Conservation (phyloP, 2,329 filamentous ascomycete genomes). For the Verticillium klebahnii region DNA sequence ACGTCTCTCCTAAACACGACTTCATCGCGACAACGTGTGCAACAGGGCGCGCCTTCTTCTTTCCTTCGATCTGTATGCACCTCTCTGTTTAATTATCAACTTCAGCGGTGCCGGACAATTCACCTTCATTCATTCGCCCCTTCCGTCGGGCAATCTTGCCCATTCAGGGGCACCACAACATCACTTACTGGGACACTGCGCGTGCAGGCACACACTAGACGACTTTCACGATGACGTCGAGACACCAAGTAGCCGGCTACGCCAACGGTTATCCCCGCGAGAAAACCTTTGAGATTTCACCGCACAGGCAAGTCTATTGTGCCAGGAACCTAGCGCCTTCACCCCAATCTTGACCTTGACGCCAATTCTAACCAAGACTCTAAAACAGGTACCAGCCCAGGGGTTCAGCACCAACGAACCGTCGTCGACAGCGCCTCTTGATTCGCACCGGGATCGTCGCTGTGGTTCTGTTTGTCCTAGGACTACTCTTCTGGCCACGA, state of each 20-base stretch:
- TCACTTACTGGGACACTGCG: background rate
- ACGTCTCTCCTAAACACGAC: background rate
- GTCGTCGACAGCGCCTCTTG: conserved; percentile 69
- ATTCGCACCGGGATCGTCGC: conserved; percentile 57
- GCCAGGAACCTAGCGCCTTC: background rate
- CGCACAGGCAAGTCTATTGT: conserved; percentile 65
- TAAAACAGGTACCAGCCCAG: conserved; percentile 74
- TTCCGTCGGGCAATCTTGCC: background rate
- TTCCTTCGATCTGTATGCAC: background rate
- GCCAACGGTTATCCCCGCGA: conserved; percentile 78
- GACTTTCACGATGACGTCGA: conserved; percentile 70
- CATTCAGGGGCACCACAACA: background rate
- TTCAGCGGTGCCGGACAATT: background rate
- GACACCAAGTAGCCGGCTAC: conserved; percentile 71
- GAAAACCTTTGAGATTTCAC: conserved; percentile 80
- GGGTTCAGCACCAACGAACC: conserved; percentile 63
- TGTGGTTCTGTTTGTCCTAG: conserved; percentile 47
- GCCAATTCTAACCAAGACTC: background rate
- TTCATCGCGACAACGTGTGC: background rate
- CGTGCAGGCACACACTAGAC: conserved; percentile 8
- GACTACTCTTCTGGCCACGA: conserved; percentile 69
- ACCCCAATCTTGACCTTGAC: background rate
- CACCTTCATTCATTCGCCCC: background rate
- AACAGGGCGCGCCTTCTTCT: background rate
- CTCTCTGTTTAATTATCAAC: background rate